Base-by-base conservation (phyloP, 352 stramenopile genomes). In the Globisporangium rhizosaccharum region DNA sequence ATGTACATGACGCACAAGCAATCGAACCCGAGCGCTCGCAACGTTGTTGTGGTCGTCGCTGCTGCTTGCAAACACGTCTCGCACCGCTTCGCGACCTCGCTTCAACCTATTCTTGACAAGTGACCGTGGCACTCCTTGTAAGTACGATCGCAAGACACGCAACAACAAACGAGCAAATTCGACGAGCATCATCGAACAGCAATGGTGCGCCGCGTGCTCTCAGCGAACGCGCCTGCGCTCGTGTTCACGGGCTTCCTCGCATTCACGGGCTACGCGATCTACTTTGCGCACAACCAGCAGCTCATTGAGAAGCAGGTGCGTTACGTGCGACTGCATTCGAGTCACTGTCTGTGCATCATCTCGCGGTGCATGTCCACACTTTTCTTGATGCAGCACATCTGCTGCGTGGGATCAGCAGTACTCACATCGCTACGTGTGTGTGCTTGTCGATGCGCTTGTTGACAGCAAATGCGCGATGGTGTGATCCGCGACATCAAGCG, bases 401-500 rank as follows among this genome's bases (percentile, higher is more conserved):
- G 37, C 26, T 59, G 44, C 30, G n/a, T 52, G 53, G 11, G 28
- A 60, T 33, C 28, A 85, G 77, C 63, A 68, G 23, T 23, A 25
- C 44, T 25, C 10, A 51, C 47, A 17, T 37, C 7, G 17, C 11
- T 36, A 39, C 61, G 26, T 33, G 39, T 47, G 0, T 25, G 3
- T 42, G 15, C 28, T 3, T 42, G 18, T 37, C 11, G 45, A 4
- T 48, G 18, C 9, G 10, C 33, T 15, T 48, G 9, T n/a, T 5
- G 37, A 20, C 42, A 85, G 77, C 63, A 68, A 39, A 92, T 92
- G 82, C 76, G 80, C 26, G 76, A 80, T 20, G 82, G 82, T 6
- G 82, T 92, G 49, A 88, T 90, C 53, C 85, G 85, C 56, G 82
- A 92, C 65, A 92, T 92, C 58, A 85, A 80, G 59, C 78, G 82